Evolutionary conservation across 2,329 filamentous ascomycete genomes (phyloP).

Genomic region (Claviceps sp.): DNA sequence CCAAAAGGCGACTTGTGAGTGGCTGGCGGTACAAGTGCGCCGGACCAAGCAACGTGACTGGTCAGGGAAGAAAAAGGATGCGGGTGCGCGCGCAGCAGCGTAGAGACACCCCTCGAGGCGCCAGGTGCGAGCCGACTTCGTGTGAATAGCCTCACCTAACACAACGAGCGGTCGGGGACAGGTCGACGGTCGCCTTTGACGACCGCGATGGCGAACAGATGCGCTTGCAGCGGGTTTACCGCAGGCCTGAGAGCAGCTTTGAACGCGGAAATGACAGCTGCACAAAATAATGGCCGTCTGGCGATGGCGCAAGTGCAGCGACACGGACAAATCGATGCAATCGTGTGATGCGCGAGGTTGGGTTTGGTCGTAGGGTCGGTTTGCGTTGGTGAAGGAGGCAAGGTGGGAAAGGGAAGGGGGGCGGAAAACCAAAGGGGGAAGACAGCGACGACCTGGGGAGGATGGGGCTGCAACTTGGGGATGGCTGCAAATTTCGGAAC

Average conservation of each 20-base stretch:
- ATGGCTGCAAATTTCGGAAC: slow-evolving; percentile 14
- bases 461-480: slow-evolving; percentile 12
- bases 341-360: slow-evolving; percentile 12
- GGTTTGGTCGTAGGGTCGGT: slow-evolving; percentile 20
- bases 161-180: slow-evolving; percentile 10
- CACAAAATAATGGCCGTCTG: slow-evolving; percentile 23
- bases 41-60: slow-evolving; percentile 12
- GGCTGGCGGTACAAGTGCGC: slow-evolving; percentile 4
- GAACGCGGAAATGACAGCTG: slow-evolving; percentile 16
- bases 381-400: slow-evolving; percentile 20
- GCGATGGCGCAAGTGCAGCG: slow-evolving; percentile 20
- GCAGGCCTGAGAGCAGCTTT: slow-evolving; percentile 12
- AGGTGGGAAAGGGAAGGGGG: slow-evolving; percentile 12
- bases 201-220: slow-evolving; percentile 8
- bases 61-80: slow-evolving; percentile 7
- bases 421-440: slow-evolving; percentile 10
- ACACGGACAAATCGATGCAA: slow-evolving; percentile 28
- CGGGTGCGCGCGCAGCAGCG: slow-evolving; percentile 7
- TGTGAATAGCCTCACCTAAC: slow-evolving; percentile 29
- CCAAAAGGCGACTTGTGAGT: background rate
- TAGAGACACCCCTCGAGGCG: slow-evolving; percentile 6
- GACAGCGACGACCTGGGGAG: slow-evolving; percentile 7
- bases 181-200: slow-evolving; percentile 6
- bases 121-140: slow-evolving; percentile 9
- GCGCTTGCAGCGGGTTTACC: slow-evolving; percentile 10